A percentile compares a stretch with the other conserved stretches of the same genome.
phyloP scores from a whole-genome alignment of 352 stramenopile genomes.

The Aphanomyces stellatus region DNA sequence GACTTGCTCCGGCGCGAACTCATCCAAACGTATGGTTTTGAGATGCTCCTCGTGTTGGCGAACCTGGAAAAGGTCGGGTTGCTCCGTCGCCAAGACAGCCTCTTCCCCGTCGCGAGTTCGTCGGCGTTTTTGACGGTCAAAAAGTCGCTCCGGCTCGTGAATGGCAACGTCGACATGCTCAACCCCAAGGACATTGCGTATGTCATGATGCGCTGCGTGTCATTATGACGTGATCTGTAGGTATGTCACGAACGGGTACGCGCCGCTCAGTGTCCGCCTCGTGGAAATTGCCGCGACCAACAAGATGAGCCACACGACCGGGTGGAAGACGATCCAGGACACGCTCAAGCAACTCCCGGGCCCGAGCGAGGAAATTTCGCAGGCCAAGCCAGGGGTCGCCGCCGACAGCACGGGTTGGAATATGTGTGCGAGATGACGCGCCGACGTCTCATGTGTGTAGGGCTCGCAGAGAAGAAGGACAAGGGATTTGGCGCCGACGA shows the following conservation, averaged over 20 bases:
- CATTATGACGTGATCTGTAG: not conserved
- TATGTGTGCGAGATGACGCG: not conserved
- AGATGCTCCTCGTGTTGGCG: slow-evolving; percentile 88
- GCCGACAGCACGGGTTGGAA: slow-evolving; percentile 19
- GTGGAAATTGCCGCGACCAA: slow-evolving; percentile 84
- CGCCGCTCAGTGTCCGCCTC: slow-evolving; percentile 88
- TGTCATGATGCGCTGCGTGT: slow-evolving; percentile 31
- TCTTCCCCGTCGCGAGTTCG: slow-evolving; percentile 57
- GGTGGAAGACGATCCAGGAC: slow-evolving; percentile 72
- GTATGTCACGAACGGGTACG: slow-evolving; percentile 68
- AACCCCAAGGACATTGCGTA: slow-evolving; percentile 94
- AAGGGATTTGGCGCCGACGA: slow-evolving; percentile 57
- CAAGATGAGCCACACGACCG: slow-evolving; percentile 26
- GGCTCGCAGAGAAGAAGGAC: slow-evolving; percentile 41
- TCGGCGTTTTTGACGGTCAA: slow-evolving; percentile 79
- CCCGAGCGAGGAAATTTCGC: slow-evolving; percentile 63
- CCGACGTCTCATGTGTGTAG: not conserved
- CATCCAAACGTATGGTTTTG: slow-evolving; percentile 96
- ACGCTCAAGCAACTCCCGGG: slow-evolving; percentile 77
- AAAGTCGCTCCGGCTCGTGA: slow-evolving; percentile 92
- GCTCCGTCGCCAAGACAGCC: slow-evolving; percentile 81
- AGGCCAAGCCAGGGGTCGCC: slow-evolving; percentile 29
- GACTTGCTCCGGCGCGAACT: slow-evolving; percentile 90
- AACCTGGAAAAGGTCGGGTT: slow-evolving; percentile 93
- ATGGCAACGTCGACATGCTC: slow-evolving; percentile 89